Conservation (phyloP, 2,329 filamentous ascomycete genomes). For the Stachybotrys chartarum region DNA sequence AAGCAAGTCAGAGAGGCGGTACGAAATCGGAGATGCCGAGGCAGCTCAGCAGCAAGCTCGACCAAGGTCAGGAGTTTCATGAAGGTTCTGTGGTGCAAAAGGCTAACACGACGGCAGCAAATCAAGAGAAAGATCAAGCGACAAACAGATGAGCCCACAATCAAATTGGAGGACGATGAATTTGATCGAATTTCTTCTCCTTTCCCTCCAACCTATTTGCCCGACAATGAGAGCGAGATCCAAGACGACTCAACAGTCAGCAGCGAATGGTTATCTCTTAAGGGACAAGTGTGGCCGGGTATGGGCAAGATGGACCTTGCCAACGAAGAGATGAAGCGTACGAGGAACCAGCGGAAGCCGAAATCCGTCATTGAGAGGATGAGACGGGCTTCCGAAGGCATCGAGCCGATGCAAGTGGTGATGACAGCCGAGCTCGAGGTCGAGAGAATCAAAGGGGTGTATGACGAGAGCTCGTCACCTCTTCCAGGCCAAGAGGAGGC, state of each 20-base stretch:
- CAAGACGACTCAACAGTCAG: conserved; percentile 17
- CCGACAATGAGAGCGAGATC: conserved; percentile 18
- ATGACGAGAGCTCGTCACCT: conserved; percentile 50
- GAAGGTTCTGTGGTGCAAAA: background rate
- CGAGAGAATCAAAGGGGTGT: conserved; percentile 49
- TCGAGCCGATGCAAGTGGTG: conserved; percentile 59
- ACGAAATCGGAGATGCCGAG: conserved; percentile 41
- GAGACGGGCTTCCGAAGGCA: conserved; percentile 53
- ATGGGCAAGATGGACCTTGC: conserved; percentile 81
- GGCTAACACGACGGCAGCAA: conserved; percentile 6
- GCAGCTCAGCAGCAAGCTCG: conserved; percentile 7
- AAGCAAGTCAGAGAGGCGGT: conserved; percentile 62
- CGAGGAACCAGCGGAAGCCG: conserved; percentile 72
- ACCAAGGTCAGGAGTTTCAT: conserved; percentile 11
- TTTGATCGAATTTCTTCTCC: conserved; percentile 16
- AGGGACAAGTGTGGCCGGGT: conserved; percentile 68
- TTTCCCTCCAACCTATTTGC: conserved; percentile 18
- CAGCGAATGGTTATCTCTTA: conserved; percentile 40
- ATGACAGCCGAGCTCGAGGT: conserved; percentile 47
- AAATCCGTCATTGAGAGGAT: conserved; percentile 63
- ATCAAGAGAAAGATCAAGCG: conserved; percentile 22
- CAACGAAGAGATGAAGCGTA: conserved; percentile 63
- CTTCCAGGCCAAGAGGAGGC: conserved; percentile 29
- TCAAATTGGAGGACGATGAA: conserved; percentile 22
- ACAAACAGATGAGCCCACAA: conserved; percentile 1